phyloP scores from a whole-genome alignment of 352 stramenopile species.

The Globisporangium rhizosaccharum region DNA sequence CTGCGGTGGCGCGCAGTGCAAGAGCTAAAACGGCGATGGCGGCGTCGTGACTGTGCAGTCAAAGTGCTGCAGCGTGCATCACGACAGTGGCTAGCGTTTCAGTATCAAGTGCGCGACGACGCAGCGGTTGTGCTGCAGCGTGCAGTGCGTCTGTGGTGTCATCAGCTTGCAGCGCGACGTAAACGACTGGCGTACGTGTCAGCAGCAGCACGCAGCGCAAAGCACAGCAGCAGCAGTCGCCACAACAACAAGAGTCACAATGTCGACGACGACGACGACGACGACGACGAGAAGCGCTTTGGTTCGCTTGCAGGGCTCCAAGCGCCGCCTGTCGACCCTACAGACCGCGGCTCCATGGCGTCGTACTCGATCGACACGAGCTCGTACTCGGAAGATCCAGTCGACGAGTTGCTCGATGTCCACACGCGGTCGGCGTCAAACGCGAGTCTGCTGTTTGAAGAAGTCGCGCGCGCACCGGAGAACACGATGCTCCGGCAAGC shows the following conservation, averaged over 20 bases:
- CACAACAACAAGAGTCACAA: not conserved
- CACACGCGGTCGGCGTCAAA: slow-evolving; percentile 8
- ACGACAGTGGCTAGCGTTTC: slow-evolving; percentile 22
- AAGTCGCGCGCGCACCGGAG: slow-evolving; percentile 15
- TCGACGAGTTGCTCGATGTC: slow-evolving; percentile 14
- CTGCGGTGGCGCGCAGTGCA: slow-evolving; percentile 50
- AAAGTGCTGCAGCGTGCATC: slow-evolving; percentile 31
- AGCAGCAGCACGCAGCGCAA: not conserved
- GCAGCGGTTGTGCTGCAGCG: slow-evolving; percentile 29
- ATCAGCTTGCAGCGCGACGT: not conserved
- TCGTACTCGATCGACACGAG: slow-evolving; percentile 17
- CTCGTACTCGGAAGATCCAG: slow-evolving; percentile 15
- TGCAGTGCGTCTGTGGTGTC: slow-evolving; percentile 22
- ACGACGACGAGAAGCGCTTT: slow-evolving; percentile 3
- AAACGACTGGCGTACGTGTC: not conserved
- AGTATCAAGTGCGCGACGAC: slow-evolving; percentile 16
- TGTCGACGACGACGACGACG: not conserved
- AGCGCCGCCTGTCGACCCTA: slow-evolving; percentile 4
- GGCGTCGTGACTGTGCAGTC: slow-evolving; percentile 25
- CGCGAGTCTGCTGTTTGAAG: slow-evolving; percentile 9
- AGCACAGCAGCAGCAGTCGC: slow-evolving; percentile 1
- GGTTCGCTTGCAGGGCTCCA: slow-evolving; percentile 1
- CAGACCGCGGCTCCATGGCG: slow-evolving; percentile 14
- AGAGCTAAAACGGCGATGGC: slow-evolving; percentile 31
- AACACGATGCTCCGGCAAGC: slow-evolving; percentile 37